Base-by-base conservation (phyloP, 768 basidiomycete genomes). In the Trametes elegans region DNA sequence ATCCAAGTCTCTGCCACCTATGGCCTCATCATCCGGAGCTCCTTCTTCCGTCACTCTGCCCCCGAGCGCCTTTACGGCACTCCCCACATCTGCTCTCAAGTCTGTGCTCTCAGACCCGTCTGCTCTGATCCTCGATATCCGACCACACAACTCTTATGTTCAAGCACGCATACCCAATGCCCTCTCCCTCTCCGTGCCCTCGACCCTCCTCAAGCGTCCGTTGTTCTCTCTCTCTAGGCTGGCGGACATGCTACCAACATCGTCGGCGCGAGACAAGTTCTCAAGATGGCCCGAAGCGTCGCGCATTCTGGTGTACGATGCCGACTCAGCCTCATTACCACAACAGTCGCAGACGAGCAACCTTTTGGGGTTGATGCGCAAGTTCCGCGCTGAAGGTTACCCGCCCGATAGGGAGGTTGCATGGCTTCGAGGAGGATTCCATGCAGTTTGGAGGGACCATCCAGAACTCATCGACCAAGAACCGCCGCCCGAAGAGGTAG, bases 131-230 rank as follows among this genome's bases (percentile, higher is more conserved):
- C 77, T 98, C 72, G 95, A 98, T 74, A 86, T 98, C 49, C 84
- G 95, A 0, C 85, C 93, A 10, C 89, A 90, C 70, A 85, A 87
- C 16, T 82, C 87, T 7, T 87, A 83, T 68, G 71, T 82, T 6
- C 65, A 78, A 8, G 83, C 84, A 21, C 86, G 93, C 45, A 62
- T 97, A 27, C 79, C 79, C 35, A 64, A 71, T 43, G 86, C 93
- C 7, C 74, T 97, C 49, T 92, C 92, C 43, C 81, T 98, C 58
- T 90, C 90, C 42, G 90, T 97, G 5, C 95, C 96, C 1, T 93
- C 95, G 3, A 98, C 94, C 0, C 85, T 98, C 19, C 85, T 98
- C 67, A 93, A 93, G 59, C 85, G 95, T 0, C 93, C 93, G 1
- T 77, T 86, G 3, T 96, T 93, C 74, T 86, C 90, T 24, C 79